Base-by-base conservation (phyloP, 192 early-diverging fungal genomes). In the Coemansia guatemalensis region DNA sequence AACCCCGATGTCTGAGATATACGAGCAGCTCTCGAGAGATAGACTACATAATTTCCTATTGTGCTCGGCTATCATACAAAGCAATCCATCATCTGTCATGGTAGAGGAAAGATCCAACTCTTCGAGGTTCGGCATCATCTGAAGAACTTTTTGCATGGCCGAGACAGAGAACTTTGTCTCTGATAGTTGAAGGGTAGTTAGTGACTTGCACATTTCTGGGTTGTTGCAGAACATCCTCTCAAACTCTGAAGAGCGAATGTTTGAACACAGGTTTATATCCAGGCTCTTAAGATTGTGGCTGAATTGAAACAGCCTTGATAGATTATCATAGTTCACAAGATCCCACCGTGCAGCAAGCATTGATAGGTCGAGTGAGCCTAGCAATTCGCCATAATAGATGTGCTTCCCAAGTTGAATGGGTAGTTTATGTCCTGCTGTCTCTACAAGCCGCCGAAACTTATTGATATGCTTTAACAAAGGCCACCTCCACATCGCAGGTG, bases 311-410 rank as follows among this genome's bases (percentile, higher is more conserved):
- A 74, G 24, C 2, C 39, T 55, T 18, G 56, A 24, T 11, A 74
- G 27, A 4, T 60, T 18, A 23, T 41, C 20, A 44, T 57, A 59
- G 44, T 56, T 35, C 11, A 74, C 29, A 23, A 32, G 57, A 21
- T 74, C 71, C 71, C 71, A 74, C 14, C 71, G 55, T 3, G 61
- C 66, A 18, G 30, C 51, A 7, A 74, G 52, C 71, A 74, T 67
- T 5, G 56, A 55, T 14, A 74, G 41, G 48, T 74, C 65, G 14
- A 74, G 48, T 8, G 17, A 32, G 21, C 57, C 41, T n/a, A 64
- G 44, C 14, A 74, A 48, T 22, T 44, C 39, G 27, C 71, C 71
- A 20, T 74, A 74, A 4, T 8, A 7, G 21, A 20, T 21, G 18
- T 59, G 39, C 39, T 48, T 21, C 27, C 55, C 49, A 11, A 73